These are phyloP conservation scores for Wallacemonas rigidus DNA, from an alignment of 208 protist species.

Conservation along the genomic window DNA sequence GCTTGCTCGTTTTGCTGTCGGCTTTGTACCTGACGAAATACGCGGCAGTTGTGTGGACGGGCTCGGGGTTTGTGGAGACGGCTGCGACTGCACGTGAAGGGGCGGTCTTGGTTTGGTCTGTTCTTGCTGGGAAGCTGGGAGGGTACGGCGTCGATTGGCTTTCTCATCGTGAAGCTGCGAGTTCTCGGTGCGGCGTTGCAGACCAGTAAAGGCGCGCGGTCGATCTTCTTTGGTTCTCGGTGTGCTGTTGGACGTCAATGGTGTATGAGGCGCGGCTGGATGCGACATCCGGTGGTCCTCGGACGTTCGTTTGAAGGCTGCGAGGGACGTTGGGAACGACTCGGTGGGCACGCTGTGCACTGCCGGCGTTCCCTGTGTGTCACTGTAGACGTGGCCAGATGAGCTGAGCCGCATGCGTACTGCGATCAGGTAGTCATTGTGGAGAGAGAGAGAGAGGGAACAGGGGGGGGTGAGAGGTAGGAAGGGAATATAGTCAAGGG, in stretches of 20 bases:
- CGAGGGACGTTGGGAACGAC: background rate
- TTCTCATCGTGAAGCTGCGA: too few species aligned
- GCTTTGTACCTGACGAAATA: background rate
- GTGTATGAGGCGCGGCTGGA: background rate
- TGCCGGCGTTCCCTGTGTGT: background rate
- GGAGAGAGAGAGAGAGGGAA: too few species aligned
- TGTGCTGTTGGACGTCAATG: too few species aligned
- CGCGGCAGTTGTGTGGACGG: background rate
- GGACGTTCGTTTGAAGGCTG: conserved; percentile 4
- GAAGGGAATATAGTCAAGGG: too few species aligned
- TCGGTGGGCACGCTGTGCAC: background rate
- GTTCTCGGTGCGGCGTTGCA: too few species aligned
- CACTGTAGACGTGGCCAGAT: background rate
- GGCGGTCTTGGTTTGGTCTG: too few species aligned
- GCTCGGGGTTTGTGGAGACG: background rate
- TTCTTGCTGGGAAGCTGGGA: too few species aligned
- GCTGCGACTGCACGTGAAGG: background rate
- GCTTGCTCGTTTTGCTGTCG: background rate
- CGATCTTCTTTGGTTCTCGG: too few species aligned
- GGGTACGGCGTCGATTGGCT: too few species aligned
- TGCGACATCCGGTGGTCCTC: background rate
- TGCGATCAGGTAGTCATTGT: too few species aligned
- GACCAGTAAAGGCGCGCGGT: too few species aligned
- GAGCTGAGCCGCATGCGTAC: background rate
- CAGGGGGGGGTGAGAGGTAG: too few species aligned